phyloP scores from a whole-genome alignment of 495 filamentous ascomycete species.

The Halenospora varia region DNA sequence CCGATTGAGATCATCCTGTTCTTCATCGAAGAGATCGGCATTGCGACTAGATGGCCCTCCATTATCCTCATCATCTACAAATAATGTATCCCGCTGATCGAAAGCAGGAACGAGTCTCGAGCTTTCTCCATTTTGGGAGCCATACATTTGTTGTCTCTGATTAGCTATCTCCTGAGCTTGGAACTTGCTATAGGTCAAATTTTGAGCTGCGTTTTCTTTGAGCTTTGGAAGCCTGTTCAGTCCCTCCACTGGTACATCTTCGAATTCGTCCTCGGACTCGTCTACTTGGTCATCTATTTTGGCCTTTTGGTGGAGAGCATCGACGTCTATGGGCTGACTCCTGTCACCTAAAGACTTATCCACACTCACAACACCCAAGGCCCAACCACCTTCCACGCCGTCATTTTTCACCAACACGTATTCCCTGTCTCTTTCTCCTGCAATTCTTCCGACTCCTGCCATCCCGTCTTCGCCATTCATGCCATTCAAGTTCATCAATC shows the following conservation, averaged over 20 bases:
- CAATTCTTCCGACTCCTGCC: slow-evolving; percentile 61
- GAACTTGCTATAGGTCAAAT: slow-evolving; percentile 30
- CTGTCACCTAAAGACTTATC: slow-evolving; percentile 69
- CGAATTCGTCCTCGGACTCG: slow-evolving; percentile 69
- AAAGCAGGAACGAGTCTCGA: neutral
- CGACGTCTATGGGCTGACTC: slow-evolving; percentile 86
- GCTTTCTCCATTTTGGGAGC: slow-evolving; percentile 11
- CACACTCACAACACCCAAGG: slow-evolving; percentile 82
- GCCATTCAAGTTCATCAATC: slow-evolving; percentile 90
- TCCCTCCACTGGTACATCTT: slow-evolving; percentile 94
- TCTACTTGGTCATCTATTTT: slow-evolving; percentile 57
- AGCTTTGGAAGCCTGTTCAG: slow-evolving; percentile 80
- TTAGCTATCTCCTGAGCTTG: slow-evolving; percentile 33
- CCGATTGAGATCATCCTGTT: slow-evolving; percentile 72
- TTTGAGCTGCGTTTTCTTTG: slow-evolving; percentile 12
- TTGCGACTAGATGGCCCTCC: slow-evolving; percentile 29
- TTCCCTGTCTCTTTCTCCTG: slow-evolving; percentile 84
- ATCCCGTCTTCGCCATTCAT: slow-evolving; percentile 74
- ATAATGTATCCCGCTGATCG: slow-evolving; percentile 51
- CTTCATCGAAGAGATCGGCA: slow-evolving; percentile 43
- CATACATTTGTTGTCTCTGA: slow-evolving; percentile 15
- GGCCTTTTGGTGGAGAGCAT: slow-evolving; percentile 57
- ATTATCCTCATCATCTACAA: slow-evolving; percentile 42
- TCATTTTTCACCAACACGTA: slow-evolving; percentile 96
- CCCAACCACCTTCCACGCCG: slow-evolving; percentile 95